These are phyloP conservation scores for Arthrobotrys entomopaga DNA, from an alignment of 2,329 filamentous ascomycete species.

Conservation along the genomic window DNA sequence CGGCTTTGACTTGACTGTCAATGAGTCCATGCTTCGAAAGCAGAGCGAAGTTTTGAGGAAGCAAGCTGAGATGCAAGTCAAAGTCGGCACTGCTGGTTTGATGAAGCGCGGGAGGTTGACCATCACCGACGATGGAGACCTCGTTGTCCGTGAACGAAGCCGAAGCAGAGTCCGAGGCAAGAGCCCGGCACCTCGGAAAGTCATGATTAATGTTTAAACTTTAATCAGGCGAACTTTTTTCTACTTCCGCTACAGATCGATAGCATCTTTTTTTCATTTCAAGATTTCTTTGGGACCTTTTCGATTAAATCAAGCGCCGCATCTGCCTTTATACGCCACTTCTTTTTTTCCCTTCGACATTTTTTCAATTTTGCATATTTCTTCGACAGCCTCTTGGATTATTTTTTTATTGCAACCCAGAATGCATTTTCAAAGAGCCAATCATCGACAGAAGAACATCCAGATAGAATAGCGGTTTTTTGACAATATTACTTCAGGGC, in stretches of 20 bases:
- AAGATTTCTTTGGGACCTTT: conserved; percentile 15
- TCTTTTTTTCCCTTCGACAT: conserved; percentile 10
- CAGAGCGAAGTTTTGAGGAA: conserved; percentile 65
- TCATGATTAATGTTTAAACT: conserved; percentile 49
- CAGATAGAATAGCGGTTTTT: conserved; percentile 55
- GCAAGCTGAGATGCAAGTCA: conserved; percentile 58
- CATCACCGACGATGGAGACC: conserved; percentile 46
- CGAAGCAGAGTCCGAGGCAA: conserved; percentile 49
- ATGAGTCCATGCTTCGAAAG: conserved; percentile 67
- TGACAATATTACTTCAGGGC: neutral
- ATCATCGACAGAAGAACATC: conserved; percentile 45
- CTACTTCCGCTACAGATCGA: conserved; percentile 13
- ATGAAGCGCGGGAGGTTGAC: conserved; percentile 51
- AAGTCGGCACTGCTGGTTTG: conserved; percentile 57
- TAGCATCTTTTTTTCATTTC: conserved; percentile 8
- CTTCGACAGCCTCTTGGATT: conserved; percentile 1
- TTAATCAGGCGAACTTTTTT: neutral
- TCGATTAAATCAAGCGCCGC: conserved; percentile 12
- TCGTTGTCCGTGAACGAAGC: conserved; percentile 47
- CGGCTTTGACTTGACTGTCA: conserved; percentile 81
- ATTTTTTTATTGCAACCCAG: conserved; percentile 21
- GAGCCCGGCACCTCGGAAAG: conserved; percentile 48
- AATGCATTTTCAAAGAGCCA: conserved; percentile 37
- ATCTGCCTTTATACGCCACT: conserved; percentile 18
- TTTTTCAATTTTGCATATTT: conserved; percentile 11